These are phyloP conservation scores for Tolypocladium ovalisporum DNA, from an alignment of 2,329 filamentous ascomycete genomes.

Conservation along the genomic window DNA sequence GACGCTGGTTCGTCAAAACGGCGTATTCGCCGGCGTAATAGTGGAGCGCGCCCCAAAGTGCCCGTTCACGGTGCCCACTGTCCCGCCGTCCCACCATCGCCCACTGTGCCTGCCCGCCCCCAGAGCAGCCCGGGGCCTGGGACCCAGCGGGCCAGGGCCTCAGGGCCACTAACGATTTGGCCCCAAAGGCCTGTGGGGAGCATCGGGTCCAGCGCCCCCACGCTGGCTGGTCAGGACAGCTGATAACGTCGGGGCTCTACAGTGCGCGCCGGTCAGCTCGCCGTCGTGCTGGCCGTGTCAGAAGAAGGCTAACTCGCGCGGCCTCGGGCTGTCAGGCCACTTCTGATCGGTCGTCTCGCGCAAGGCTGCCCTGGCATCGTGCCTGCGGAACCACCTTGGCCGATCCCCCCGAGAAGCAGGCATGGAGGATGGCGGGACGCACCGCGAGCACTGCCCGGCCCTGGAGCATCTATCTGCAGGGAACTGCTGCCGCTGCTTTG, in stretches of 20 bases:
- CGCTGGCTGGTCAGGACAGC: background rate
- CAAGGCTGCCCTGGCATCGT: no score
- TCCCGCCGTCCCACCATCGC: background rate
- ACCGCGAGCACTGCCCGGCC: background rate
- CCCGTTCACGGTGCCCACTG: background rate
- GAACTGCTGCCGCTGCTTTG: no score
- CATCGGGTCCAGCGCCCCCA: background rate
- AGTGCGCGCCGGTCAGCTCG: background rate
- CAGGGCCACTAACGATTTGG: background rate
- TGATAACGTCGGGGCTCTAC: background rate
- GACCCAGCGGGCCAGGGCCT: background rate
- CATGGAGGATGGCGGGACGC: background rate
- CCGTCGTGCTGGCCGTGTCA: background rate
- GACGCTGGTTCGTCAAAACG: conserved; percentile 31
- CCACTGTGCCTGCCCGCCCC: background rate
- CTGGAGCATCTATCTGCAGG: no score
- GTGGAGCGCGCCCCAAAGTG: conserved; percentile 29
- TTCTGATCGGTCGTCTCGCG: no score
- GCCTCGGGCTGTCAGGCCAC: no score
- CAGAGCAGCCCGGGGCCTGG: background rate
- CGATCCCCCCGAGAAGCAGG: no score
- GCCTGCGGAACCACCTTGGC: no score
- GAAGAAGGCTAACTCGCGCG: no score
- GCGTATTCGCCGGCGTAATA: conserved; percentile 49
- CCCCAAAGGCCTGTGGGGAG: background rate